Percentiles rank a stretch among this genome's conserved stretches.
Evolutionary conservation across 2,329 filamentous ascomycete species (phyloP).

Genomic region (Proliferodiscus dingleyae): DNA sequence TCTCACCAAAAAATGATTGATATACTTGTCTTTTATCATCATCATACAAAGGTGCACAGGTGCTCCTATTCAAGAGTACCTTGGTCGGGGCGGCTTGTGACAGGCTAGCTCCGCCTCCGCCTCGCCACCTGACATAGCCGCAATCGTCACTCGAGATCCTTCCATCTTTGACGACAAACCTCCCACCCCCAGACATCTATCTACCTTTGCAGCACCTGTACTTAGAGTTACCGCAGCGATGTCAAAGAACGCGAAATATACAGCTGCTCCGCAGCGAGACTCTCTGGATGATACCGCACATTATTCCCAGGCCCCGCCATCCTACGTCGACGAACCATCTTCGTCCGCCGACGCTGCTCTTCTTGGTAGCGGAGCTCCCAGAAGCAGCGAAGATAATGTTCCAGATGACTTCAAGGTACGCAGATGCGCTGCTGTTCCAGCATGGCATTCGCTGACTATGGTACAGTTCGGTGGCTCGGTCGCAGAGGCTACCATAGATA

Average conservation of each 20-base stretch:
- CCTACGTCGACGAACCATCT: conserved; percentile 62
- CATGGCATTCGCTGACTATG: conserved; percentile 13
- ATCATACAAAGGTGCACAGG: too few species aligned
- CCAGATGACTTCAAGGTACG: conserved; percentile 93
- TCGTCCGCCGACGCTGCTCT: conserved; percentile 47
- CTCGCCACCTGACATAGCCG: conserved; percentile 3
- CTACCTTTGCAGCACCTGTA: not conserved
- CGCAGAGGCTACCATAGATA: conserved; percentile 88
- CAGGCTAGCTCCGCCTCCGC: too few species aligned
- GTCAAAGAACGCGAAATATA: conserved; percentile 76
- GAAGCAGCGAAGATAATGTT: conserved; percentile 82
- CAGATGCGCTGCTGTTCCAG: not conserved
- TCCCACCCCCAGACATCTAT: not conserved
- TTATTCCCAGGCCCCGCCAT: conserved; percentile 76
- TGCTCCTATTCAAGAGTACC: too few species aligned
- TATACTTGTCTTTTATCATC: too few species aligned
- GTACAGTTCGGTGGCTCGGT: conserved; percentile 83
- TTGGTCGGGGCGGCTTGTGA: too few species aligned
- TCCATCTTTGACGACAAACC: not conserved
- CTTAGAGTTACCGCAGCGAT: conserved; percentile 41
- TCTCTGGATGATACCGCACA: conserved; percentile 64
- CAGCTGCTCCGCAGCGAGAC: conserved; percentile 78
- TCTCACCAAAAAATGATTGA: too few species aligned
- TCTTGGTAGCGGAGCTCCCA: conserved; percentile 64
- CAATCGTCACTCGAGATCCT: conserved; percentile 5